Base-by-base conservation (phyloP, 2,329 filamentous ascomycete species). In the Colletotrichum liaoningense region DNA sequence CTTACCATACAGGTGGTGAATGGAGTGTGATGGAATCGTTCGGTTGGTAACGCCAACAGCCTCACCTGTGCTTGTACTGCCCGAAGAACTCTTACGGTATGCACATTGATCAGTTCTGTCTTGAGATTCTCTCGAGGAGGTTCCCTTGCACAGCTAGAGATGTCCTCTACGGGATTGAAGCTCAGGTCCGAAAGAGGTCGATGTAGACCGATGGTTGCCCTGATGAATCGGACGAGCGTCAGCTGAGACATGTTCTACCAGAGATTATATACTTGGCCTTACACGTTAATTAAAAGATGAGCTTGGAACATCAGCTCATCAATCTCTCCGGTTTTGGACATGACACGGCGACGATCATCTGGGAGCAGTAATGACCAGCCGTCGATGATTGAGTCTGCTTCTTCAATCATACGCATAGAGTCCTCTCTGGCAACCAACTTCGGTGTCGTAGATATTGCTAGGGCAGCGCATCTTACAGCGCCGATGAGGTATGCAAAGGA, bases 401-500 rank as follows among this genome's bases (percentile, higher is more conserved):
- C 76, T 49, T 84, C 79, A 1, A 85, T 72, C 0, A 84, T 59
- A 0, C 77, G 75, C 8, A 67, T 64, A 0, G 81, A 81, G 12
- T 78, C 77, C 55, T 80, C 77, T 12, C 69, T 76, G 1, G 52
- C 67, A 0, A 76, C 68, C 2, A 72, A 46, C 11, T 77, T 75
- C 1, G 80, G 77, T 0, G 75, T 74, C 1, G 75, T 75, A 0
- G 77, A 77, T 56, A 84, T 81, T 1, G 77, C 78, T 22, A 72
- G 63, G 0, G 77, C 75, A 8, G 77, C 75, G 57, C 77, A 77
- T 1, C 90, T 86, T 7, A 90, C 84, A 0, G 91, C 90, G 71
- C 93, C 92, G 58, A 94, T 90, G 2, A 91, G 87, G 77, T 93
- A 93, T 30, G 89, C 87, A 77, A 89, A 92, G 0, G 92, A 93